Percentiles rank a stretch among this genome's conserved stretches.
phyloP scores from a whole-genome alignment of 257 asterid species.

The Fraxinus anomala region DNA sequence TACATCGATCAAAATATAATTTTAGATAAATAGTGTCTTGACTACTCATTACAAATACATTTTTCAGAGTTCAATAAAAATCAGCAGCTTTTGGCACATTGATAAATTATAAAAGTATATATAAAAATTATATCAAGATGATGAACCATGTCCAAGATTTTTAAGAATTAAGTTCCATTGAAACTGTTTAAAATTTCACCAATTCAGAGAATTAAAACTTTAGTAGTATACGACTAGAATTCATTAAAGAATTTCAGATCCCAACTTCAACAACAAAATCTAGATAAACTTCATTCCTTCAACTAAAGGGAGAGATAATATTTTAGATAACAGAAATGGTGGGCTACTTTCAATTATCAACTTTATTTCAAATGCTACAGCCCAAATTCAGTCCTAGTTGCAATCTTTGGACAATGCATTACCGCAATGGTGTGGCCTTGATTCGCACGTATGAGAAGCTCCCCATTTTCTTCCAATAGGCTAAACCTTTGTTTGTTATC shows the following conservation, averaged over 20 bases:
- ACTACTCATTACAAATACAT: not conserved
- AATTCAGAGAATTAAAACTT: not conserved
- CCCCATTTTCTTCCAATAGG: slow-evolving; percentile 81
- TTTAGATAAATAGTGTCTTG: not conserved
- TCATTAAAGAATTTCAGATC: not conserved
- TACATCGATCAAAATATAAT: not conserved
- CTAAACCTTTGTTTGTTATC: slow-evolving; percentile 91
- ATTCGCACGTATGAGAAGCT: slow-evolving; percentile 87
- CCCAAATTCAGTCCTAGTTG: slow-evolving; percentile 10
- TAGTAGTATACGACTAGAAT: not conserved
- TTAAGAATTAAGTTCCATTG: not conserved
- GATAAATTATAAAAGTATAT: not conserved
- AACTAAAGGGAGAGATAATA: slow-evolving; percentile 1
- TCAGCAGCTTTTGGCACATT: not conserved
- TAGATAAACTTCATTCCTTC: not conserved
- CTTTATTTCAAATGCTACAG: not conserved
- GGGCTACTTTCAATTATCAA: slow-evolving; percentile 2
- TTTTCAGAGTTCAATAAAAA: slow-evolving; percentile 8
- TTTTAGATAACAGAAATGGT: not conserved
- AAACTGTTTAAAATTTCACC: not conserved
- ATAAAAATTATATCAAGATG: not conserved
- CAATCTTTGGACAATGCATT: slow-evolving; percentile 23
- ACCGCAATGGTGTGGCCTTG: slow-evolving; percentile 85
- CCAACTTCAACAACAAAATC: slow-evolving; percentile 4
- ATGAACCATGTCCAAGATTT: not conserved